phyloP scores from a whole-genome alignment of 257 asterid species.

The Ocimum tenuiflorum region DNA sequence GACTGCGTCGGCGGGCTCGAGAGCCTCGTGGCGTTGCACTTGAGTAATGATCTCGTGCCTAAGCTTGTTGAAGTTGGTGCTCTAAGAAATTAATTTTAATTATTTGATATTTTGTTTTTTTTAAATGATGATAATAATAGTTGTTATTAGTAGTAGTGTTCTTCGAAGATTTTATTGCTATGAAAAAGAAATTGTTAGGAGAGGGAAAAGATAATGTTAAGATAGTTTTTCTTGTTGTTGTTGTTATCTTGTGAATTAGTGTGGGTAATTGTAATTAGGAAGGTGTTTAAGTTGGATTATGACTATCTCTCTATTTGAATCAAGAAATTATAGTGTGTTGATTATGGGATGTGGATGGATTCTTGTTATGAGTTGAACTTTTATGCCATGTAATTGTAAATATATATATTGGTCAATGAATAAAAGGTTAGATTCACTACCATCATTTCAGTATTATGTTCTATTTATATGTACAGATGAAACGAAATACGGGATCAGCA shows the following conservation, averaged over 20 bases:
- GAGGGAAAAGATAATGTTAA: neutral
- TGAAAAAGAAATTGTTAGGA: neutral
- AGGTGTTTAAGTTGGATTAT: slow-evolving; percentile 13
- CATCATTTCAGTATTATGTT: neutral
- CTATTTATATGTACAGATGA: neutral
- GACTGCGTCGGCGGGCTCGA: slow-evolving; percentile 79
- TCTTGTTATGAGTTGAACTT: too few species aligned
- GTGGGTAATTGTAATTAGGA: slow-evolving; percentile 23
- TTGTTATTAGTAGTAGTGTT: slow-evolving; percentile 10
- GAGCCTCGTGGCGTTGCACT: slow-evolving; percentile 70
- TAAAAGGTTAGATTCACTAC: too few species aligned
- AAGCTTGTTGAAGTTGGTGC: slow-evolving; percentile 83
- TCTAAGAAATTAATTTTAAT: slow-evolving; percentile 38
- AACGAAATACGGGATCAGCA: neutral
- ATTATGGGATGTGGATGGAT: neutral
- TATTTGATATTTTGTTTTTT: neutral
- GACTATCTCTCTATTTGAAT: slow-evolving; percentile 2
- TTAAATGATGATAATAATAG: neutral
- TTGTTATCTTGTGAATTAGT: slow-evolving; percentile 28
- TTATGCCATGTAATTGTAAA: too few species aligned
- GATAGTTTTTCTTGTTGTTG: neutral
- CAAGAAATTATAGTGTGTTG: neutral
- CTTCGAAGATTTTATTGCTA: neutral
- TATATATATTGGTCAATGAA: too few species aligned
- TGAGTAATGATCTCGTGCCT: slow-evolving; percentile 80